Evolutionary conservation across 2,329 filamentous ascomycete species (phyloP).

Genomic region (Alternaria dauci): DNA sequence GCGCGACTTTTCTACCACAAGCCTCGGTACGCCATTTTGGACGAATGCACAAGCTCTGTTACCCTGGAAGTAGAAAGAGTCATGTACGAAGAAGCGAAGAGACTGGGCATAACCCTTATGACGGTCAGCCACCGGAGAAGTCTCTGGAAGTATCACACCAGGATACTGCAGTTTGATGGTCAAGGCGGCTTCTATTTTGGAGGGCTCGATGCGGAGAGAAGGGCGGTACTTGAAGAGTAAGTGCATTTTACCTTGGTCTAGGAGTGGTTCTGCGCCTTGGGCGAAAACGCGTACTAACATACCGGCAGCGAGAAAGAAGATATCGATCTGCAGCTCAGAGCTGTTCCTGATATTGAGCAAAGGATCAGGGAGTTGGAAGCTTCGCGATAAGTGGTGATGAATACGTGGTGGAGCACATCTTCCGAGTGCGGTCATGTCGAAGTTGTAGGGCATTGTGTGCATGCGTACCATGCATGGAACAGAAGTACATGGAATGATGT

Average conservation of each 20-base stretch:
- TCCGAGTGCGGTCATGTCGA: not conserved
- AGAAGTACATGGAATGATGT: not conserved
- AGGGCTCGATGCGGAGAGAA: slow-evolving; percentile 82
- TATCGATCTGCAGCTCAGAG: slow-evolving; percentile 81
- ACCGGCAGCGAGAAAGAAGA: slow-evolving; percentile 81
- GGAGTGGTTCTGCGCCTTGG: not conserved
- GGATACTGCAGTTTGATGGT: slow-evolving; percentile 95
- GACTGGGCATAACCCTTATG: slow-evolving; percentile 91
- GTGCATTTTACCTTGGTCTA: slow-evolving; percentile 29
- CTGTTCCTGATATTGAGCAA: slow-evolving; percentile 87
- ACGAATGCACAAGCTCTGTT: slow-evolving; percentile 96
- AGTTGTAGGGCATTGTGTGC: not conserved
- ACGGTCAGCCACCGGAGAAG: slow-evolving; percentile 91
- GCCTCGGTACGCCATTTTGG: slow-evolving; percentile 91
- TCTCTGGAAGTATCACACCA: slow-evolving; percentile 95
- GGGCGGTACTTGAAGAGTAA: slow-evolving; percentile 85
- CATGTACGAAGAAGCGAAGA: slow-evolving; percentile 98
- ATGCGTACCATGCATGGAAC: not conserved
- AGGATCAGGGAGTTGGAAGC: slow-evolving; percentile 78
- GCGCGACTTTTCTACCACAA: slow-evolving; percentile 92
- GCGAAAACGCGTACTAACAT: slow-evolving; percentile 23
- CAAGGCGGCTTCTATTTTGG: slow-evolving; percentile 93
- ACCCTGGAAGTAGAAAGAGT: slow-evolving; percentile 92
- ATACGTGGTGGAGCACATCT: not conserved
- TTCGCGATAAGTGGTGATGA: slow-evolving; percentile 9